A percentile compares a stretch with the other conserved stretches of the same genome.
Conservation (phyloP, 192 early-diverging fungal genomes). For the Backusella tuberculispora region DNA sequence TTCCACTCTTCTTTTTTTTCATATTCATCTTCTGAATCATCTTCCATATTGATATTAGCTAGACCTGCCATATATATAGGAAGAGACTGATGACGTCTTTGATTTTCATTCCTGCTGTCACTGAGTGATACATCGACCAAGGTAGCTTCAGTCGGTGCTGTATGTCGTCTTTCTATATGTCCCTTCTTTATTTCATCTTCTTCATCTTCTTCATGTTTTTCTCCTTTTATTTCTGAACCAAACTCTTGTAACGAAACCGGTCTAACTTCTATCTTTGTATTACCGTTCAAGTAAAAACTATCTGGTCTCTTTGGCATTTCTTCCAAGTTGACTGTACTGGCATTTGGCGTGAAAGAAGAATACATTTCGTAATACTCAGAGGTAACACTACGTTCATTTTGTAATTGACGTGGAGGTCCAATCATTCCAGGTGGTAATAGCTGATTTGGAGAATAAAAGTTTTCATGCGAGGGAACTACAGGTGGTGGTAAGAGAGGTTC, state of each 20-base stretch:
- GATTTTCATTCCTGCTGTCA: not conserved
- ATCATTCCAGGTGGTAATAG: not conserved
- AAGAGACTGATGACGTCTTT: not conserved
- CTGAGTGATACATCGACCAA: not conserved
- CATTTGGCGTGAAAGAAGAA: constrained; percentile 16
- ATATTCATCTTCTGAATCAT: not conserved
- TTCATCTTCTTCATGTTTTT: not conserved
- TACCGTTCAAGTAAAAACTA: not conserved
- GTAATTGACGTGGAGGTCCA: not conserved
- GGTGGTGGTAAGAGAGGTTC: constrained; percentile 2
- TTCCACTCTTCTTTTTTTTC: not conserved
- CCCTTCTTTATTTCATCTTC: not conserved
- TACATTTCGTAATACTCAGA: constrained; percentile 26
- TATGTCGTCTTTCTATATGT: not conserved
- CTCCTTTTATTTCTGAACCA: not conserved
- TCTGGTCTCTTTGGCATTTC: not conserved
- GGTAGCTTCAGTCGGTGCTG: not conserved
- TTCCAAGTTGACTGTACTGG: not conserved
- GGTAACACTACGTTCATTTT: constrained; percentile 22
- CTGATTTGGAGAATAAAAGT: not conserved
- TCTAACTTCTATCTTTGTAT: not conserved
- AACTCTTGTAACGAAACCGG: constrained; percentile 18
- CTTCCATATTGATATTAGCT: not conserved
- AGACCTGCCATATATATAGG: not conserved
- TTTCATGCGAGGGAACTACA: not conserved